Evolutionary conservation across 257 asterid species (phyloP), one percentile per base, ranked within the genome.

Genomic region (Knoxia roxburghii): DNA sequence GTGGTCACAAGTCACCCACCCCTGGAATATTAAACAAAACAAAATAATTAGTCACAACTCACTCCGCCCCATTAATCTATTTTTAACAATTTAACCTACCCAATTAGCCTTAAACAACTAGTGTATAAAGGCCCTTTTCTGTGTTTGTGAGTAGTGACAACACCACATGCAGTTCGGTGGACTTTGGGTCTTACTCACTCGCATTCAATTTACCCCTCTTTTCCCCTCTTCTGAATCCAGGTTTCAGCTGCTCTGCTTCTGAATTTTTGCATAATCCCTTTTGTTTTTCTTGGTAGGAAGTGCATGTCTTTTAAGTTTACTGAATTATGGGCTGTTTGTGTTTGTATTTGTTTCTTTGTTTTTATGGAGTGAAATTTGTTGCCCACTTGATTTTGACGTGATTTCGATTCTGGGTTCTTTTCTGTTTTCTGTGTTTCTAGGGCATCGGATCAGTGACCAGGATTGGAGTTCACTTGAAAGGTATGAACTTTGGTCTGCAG

Each of bases 151-250:
- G 55, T 67, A 15, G 69, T 54, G 75, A 60, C 58, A 39, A n/a
- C 72, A 48, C 45, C 65, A 62, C 72, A 73, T 73, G 77, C 68
- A 30, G 58, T 73, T 39, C 18, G 64, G 64, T 59, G 62, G 64
- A 60, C 35, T 58, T 67, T 26, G 55, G 68, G 32, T 14, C 24
- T 13, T 2, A 59, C 65, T 35, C 20, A n/a, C 65, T 35, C 30
- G 5, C 65, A 35, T 70, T 61, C 55, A 61, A 29, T 43, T 58
- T 17, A 8, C 41, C 58, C 9, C 15, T 35, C 17, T 32, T 26
- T 45, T 48, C 69, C 43, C 18, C 27, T 45, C 65, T 59, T 41
- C 26, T 23, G 10, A 35, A 17, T 53, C 51, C 48, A 60, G 65
- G 65, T 60, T 60, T 2, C 45, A 30, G 48, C 3, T 61, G 29